A percentile compares a stretch with the other conserved stretches of the same genome.
Conservation (phyloP, 1,284 basidiomycete species). For the Xerocomus amazonicus region DNA sequence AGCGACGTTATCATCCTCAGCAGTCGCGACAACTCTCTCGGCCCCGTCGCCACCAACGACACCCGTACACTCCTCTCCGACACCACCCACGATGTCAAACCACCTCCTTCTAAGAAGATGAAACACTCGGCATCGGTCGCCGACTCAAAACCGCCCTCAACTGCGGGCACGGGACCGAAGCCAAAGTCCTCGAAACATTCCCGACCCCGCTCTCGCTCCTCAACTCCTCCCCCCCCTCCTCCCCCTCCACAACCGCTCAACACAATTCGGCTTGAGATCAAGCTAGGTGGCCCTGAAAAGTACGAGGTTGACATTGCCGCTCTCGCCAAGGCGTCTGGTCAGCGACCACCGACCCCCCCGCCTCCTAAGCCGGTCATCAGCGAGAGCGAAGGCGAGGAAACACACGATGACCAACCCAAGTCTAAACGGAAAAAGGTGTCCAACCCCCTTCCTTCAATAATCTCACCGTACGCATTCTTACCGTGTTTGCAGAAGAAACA, state of each 20-base stretch:
- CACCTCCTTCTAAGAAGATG: slow-evolving; percentile 32
- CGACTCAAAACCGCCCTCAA: slow-evolving; percentile 28
- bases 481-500: slow-evolving; percentile 48
- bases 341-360: slow-evolving; percentile 56
- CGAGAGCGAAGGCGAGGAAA: slow-evolving; percentile 54
- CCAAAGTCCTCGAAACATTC: slow-evolving; percentile 34
- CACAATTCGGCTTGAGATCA: slow-evolving; percentile 67
- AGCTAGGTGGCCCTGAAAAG: slow-evolving; percentile 65
- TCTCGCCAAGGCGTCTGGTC: slow-evolving; percentile 60
- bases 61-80: slow-evolving; percentile 13
- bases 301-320: slow-evolving; percentile 66
- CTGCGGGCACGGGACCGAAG: slow-evolving; percentile 31
- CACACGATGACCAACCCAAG: slow-evolving; percentile 40
- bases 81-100: slow-evolving; percentile 24
- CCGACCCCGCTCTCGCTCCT: slow-evolving; percentile 58
- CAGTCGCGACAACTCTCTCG: slow-evolving; percentile 31
- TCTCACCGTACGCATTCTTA: slow-evolving; percentile 5
- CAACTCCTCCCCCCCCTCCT: slow-evolving; percentile 47
- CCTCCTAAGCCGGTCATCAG: slow-evolving; percentile 44
- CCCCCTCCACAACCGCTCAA: slow-evolving; percentile 49
- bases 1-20: slow-evolving; percentile 29
- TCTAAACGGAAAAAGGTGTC: slow-evolving; percentile 41
- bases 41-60: slow-evolving; percentile 12
- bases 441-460: neutral
- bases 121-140: slow-evolving; percentile 22